Base-by-base conservation (phyloP, 164 flowering plant genomes). In the Berberis vulgaris region DNA sequence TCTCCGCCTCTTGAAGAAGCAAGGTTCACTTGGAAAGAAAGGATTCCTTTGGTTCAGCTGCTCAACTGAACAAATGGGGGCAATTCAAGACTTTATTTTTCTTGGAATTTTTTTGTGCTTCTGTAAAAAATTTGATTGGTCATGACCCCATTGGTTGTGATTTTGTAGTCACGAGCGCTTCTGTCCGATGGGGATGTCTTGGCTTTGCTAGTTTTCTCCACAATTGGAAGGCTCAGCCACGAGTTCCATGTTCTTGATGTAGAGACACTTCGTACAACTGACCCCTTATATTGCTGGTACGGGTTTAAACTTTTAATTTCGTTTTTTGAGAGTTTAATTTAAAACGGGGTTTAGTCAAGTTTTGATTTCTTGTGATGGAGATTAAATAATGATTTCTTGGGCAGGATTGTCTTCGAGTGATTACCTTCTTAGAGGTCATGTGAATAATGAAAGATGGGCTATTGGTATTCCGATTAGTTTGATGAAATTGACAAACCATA, bases 321-420 rank as follows among this genome's bases (percentile, higher is more conserved):
- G 26, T 26, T 26, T 49, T 73, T 0, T 43, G 61, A 26, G 26
- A 26, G 26, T 26, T 26, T 0, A 26, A 26, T 26, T 26, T 26
- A 26, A 26, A 26, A 26, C 26, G 26, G 26, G 26, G 26, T 26
- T 26, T 26, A 26, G 26, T 26, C 26, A 26, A 26, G 26, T 26
- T 26, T 26, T 26, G 26, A 26, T 26, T 0, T 26, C 26, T 26
- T 0, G 0, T 26, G 0, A 26, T 26, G 26, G 26, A 26, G 26
- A 26, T 26, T 26, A 26, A 26, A 26, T 26, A 26, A 26, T 26
- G 26, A 26, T 26, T 26, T 26, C 26, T 26, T 26, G 26, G 56
- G 46, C 71, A 94, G 98, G 97, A 39, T 94, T 96, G 97, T 83
- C 89, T 68, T 69, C 91, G 67, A 71, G 96, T 71, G 95, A 95